Base-by-base conservation (phyloP, 257 asterid species). In the Osmanthus fragrans region DNA sequence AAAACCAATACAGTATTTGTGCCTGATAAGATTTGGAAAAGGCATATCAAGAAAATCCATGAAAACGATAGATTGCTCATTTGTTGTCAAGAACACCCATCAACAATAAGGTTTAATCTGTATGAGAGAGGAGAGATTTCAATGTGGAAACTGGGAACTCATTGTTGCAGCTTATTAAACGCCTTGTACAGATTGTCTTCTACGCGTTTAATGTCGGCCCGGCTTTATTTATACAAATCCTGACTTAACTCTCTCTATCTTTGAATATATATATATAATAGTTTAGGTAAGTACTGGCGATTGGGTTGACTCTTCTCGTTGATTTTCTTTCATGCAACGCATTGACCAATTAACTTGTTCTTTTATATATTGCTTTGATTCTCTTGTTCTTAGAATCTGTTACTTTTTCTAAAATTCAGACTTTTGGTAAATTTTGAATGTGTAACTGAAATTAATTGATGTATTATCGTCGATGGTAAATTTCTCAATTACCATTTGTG, bases 1-100 rank as follows among this genome's bases (percentile, higher is more conserved):
- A 34, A 51, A 30, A 80, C 84, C 72, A 64, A 64, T 5, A 71
- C 56, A 68, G 42, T 58, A 1, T 77, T 3, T 7, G 23, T 3
- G 2, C 72, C 54, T n/a, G 60, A 80, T 15, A 85, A 45, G 32
- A 78, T 64, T 19, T 69, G 83, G 82, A 84, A 58, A 40, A 86
- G 68, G 58, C 65, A 70, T 12, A 85, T 68, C 78, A 82, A 77
- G 71, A 90, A 82, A 71, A 86, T 77, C 76, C 91, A 89, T 42
- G 86, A 58, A 70, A 90, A 15, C 58, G 74, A 6, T 2, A 72
- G 75, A 76, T 16, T 86, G 85, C 79, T 90, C 98, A 92, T 92
- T 84, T 78, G 83, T 60, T 80, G 75, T 64, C 65, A 27, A 70
- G 36, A 74, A 36, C 72, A 71, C 68, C 86, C 89, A 85, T 83